phyloP scores from a whole-genome alignment of 495 filamentous ascomycete species.

The Talaromyces proteolyticus region DNA sequence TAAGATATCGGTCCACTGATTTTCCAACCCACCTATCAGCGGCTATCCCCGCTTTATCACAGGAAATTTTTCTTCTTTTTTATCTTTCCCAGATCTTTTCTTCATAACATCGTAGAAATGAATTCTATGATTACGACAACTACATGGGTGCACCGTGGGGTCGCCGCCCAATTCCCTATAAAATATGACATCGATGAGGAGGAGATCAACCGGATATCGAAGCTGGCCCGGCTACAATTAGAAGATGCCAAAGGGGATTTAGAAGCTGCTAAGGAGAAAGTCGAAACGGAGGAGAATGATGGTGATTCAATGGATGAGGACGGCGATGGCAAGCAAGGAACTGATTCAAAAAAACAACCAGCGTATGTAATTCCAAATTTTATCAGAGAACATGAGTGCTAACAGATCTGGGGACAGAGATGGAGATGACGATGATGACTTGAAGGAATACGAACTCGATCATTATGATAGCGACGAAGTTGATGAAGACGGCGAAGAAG shows the following conservation, averaged over 20 bases:
- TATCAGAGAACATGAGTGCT: too few relatives aligned
- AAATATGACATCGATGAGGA: slow-evolving; percentile 90
- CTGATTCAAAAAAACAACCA: background rate
- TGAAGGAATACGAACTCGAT: slow-evolving; percentile 93
- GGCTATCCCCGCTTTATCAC: background rate
- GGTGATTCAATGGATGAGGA: slow-evolving; percentile 24
- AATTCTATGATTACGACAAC: slow-evolving; percentile 95
- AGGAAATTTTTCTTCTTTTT: slow-evolving; percentile 3
- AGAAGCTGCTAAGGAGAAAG: slow-evolving; percentile 51
- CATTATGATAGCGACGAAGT: slow-evolving; percentile 84
- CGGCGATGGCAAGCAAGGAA: slow-evolving; percentile 10
- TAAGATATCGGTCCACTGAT: too few relatives aligned
- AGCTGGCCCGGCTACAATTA: slow-evolving; percentile 82
- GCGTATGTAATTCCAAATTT: background rate
- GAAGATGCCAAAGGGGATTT: slow-evolving; percentile 89
- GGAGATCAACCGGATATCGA: slow-evolving; percentile 86
- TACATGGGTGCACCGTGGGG: slow-evolving; percentile 89
- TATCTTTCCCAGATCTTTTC: background rate
- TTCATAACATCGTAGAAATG: background rate
- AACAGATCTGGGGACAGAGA: background rate
- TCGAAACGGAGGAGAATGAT: slow-evolving; percentile 26
- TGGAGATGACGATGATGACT: slow-evolving; percentile 53
- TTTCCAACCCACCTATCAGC: background rate
- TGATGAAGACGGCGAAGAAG: slow-evolving; percentile 57
- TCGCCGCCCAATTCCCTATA: slow-evolving; percentile 83